These are phyloP conservation scores for Saprolegnia diclina DNA, from an alignment of 352 stramenopile species.

Conservation along the genomic window DNA sequence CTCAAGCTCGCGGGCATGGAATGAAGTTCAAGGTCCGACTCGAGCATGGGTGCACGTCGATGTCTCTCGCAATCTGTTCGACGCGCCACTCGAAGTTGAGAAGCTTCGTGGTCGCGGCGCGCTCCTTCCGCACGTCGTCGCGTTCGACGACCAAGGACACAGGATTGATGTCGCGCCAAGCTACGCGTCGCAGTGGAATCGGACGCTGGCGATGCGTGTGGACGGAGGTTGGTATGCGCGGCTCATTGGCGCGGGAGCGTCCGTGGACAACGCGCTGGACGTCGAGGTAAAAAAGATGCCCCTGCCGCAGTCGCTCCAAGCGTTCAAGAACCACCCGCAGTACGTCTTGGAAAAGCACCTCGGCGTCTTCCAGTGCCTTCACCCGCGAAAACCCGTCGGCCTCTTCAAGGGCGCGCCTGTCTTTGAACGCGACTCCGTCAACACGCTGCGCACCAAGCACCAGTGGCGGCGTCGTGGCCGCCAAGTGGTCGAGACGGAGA, in stretches of 20 bases:
- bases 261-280: conserved; percentile 15
- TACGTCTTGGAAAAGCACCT: conserved; percentile 78
- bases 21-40: conserved; percentile 51
- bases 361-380: conserved; percentile 49
- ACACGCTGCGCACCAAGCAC: conserved; percentile 47
- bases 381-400: conserved; percentile 61
- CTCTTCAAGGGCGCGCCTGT: conserved; percentile 74
- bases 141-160: conserved; percentile 41
- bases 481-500: conserved; percentile 48
- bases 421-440: conserved; percentile 57
- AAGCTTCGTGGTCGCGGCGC: conserved; percentile 39
- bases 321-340: conserved; percentile 69
- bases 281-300: conserved; percentile 46
- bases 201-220: conserved; percentile 44
- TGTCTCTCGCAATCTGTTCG: conserved; percentile 40
- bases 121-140: conserved; percentile 59
- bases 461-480: conserved; percentile 68
- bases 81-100: conserved; percentile 46
- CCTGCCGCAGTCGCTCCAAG: conserved; percentile 71
- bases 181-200: conserved; percentile 63
- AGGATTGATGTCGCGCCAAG: conserved; percentile 58
- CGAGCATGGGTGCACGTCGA: conserved; percentile 61
- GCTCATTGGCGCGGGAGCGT: conserved; percentile 31
- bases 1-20: conserved; percentile 48
- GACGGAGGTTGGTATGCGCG: conserved; percentile 48